phyloP scores from a whole-genome alignment of 2,329 filamentous ascomycete species.

The Fusarium cyanostomum region DNA sequence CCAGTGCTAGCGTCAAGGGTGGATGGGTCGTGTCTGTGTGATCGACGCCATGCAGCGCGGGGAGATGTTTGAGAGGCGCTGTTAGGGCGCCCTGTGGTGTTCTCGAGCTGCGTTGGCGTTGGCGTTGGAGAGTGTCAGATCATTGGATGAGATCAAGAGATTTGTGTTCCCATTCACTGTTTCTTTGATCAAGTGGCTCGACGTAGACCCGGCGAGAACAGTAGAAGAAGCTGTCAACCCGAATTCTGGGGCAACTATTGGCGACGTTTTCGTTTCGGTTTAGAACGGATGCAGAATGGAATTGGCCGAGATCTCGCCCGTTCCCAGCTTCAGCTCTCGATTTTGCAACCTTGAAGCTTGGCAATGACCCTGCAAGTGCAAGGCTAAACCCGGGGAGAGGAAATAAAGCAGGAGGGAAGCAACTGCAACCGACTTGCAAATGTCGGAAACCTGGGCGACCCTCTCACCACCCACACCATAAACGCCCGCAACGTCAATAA shows the following conservation, averaged over 20 bases:
- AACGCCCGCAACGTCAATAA: too few species aligned
- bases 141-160: conserved; percentile 12
- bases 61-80: conserved; percentile 12
- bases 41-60: conserved; percentile 33
- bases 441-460: neutral
- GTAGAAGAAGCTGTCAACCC: conserved; percentile 1
- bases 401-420: conserved; percentile 4
- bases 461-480: neutral
- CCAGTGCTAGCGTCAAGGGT: conserved; percentile 18
- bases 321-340: conserved; percentile 1
- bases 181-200: neutral
- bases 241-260: neutral
- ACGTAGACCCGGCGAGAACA: neutral
- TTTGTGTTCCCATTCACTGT: neutral
- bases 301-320: neutral
- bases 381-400: conserved; percentile 18
- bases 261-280: neutral
- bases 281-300: neutral
- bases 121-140: conserved; percentile 12
- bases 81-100: conserved; percentile 1
- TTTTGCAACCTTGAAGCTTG: neutral
- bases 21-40: conserved; percentile 14
- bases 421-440: conserved; percentile 11
- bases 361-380: neutral
- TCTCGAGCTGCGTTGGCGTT: neutral